Evolutionary conservation across 352 stramenopile species (phyloP).

Genomic region (Globisporangium iwayamae): DNA sequence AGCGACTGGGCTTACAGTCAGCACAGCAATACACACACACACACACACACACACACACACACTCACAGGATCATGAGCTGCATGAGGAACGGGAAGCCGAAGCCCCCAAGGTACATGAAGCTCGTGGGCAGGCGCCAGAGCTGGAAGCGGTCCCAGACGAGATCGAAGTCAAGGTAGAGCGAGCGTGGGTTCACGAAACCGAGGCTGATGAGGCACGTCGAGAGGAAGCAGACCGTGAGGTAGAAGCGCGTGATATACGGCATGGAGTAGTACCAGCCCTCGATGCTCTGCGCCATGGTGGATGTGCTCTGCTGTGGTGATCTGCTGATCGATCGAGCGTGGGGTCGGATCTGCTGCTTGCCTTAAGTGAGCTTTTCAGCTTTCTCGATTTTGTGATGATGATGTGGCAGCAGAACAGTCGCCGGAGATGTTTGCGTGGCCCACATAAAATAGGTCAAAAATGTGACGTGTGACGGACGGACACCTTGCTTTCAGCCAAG

Average conservation of each 20-base stretch:
- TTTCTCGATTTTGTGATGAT: slow-evolving; percentile 1
- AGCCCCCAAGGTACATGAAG: slow-evolving; percentile 88
- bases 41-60: neutral
- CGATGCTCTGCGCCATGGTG: slow-evolving; percentile 69
- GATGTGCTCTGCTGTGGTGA: neutral
- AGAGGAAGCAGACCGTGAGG: slow-evolving; percentile 79
- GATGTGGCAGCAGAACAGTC: slow-evolving; percentile 1
- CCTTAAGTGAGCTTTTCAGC: neutral
- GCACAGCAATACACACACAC: neutral
- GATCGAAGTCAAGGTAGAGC: slow-evolving; percentile 83
- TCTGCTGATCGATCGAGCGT: neutral
- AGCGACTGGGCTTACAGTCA: neutral
- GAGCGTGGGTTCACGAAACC: slow-evolving; percentile 78
- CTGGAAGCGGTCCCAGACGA: slow-evolving; percentile 86
- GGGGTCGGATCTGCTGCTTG: neutral
- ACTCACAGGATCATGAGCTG: slow-evolving; percentile 88
- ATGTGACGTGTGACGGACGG: neutral
- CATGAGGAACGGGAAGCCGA: slow-evolving; percentile 89
- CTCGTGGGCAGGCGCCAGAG: slow-evolving; percentile 86
- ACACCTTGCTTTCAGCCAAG: too few relatives aligned
- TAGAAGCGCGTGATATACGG: slow-evolving; percentile 86
- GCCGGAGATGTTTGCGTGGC: neutral
- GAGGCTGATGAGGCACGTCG: slow-evolving; percentile 72
- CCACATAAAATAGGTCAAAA: neutral
- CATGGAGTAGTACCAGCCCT: slow-evolving; percentile 83